phyloP scores from a whole-genome alignment of 768 basidiomycete genomes.

The Pholiota conissans region DNA sequence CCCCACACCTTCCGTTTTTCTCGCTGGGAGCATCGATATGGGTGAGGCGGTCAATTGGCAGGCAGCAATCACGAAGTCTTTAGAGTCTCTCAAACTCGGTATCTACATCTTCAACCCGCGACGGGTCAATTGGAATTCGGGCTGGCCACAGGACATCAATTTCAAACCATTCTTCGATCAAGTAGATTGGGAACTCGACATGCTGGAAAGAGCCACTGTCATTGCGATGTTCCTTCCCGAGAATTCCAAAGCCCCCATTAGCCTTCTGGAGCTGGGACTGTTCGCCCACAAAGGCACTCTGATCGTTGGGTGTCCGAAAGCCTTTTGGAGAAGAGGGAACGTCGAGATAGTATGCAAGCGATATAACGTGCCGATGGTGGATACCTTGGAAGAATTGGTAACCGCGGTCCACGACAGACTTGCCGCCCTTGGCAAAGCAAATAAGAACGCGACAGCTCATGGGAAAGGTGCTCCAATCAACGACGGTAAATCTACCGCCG shows the following conservation, averaged over 20 bases:
- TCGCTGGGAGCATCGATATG: slow-evolving; percentile 3
- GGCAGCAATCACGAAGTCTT: neutral
- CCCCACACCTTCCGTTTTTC: neutral
- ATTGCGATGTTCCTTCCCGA: slow-evolving; percentile 3
- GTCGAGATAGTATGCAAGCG: slow-evolving; percentile 5
- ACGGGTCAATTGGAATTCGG: neutral
- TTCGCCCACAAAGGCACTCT: neutral
- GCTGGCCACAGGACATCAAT: neutral
- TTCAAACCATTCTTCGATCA: slow-evolving; percentile 2
- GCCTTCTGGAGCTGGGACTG: slow-evolving; percentile 3
- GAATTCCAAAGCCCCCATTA: neutral
- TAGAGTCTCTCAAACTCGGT: neutral
- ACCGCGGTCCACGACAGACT: neutral
- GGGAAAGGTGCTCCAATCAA: neutral
- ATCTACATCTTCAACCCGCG: neutral
- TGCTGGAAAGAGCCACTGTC: neutral
- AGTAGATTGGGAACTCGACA: slow-evolving; percentile 5
- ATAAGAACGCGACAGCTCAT: neutral
- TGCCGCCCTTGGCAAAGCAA: neutral
- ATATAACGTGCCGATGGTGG: neutral
- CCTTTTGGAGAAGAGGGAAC: neutral
- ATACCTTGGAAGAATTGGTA: neutral
- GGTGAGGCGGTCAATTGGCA: slow-evolving; percentile 3
- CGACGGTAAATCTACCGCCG: neutral
- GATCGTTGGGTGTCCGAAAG: slow-evolving; percentile 3